Evolutionary conservation across 768 basidiomycete genomes (phyloP).

Genomic region (Serendipita sp.): DNA sequence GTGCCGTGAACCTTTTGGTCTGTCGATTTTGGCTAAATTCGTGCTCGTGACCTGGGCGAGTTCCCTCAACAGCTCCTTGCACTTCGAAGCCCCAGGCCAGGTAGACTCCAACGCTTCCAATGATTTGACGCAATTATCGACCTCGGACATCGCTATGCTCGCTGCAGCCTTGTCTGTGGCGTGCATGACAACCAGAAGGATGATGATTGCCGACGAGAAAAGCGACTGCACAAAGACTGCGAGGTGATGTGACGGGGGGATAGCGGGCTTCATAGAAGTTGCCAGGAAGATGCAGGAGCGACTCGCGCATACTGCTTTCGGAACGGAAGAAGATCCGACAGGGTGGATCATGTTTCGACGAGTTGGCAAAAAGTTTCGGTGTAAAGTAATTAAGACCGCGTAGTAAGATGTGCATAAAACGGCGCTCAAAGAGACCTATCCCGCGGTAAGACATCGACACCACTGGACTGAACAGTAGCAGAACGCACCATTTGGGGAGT

Average conservation of each 20-base stretch:
- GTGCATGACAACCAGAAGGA: conserved; percentile 76
- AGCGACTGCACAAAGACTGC: conserved; percentile 82
- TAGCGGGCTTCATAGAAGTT: conserved; percentile 66
- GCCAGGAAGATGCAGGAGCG: conserved; percentile 74
- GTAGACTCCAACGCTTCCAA: conserved; percentile 68
- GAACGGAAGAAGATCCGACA: conserved; percentile 46
- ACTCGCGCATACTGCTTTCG: conserved; percentile 68
- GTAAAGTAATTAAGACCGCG: conserved; percentile 70
- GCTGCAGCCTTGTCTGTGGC: conserved; percentile 43
- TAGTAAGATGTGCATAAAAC: conserved; percentile 82
- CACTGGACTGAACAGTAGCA: neutral
- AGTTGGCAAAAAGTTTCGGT: conserved; percentile 66
- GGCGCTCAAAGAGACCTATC: conserved; percentile 42
- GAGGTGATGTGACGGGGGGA: conserved; percentile 72
- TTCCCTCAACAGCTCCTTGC: conserved; percentile 27
- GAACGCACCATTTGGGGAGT: conserved; percentile 56
- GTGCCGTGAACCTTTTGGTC: conserved; percentile 7
- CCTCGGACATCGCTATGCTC: conserved; percentile 68
- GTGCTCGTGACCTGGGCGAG: conserved; percentile 10
- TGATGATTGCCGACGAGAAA: conserved; percentile 77
- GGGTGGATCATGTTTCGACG: conserved; percentile 40
- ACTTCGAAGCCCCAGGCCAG: conserved; percentile 80
- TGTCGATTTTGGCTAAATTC: conserved; percentile 7
- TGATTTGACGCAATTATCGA: conserved; percentile 48
- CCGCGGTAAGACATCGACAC: neutral